Base-by-base conservation (phyloP, 2,329 filamentous ascomycete species). In the Daldinia sp. region DNA sequence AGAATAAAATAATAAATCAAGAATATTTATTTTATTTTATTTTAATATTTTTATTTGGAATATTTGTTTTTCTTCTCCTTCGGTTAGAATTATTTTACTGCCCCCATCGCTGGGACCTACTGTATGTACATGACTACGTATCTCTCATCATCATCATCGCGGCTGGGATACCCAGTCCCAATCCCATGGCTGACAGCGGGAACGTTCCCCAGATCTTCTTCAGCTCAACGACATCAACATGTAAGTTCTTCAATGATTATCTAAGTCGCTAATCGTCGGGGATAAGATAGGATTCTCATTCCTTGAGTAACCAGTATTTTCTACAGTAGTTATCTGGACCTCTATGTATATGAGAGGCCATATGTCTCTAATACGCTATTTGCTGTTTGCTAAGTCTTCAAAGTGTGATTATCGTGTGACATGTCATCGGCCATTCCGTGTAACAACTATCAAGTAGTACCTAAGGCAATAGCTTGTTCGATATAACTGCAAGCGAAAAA, bases 391-490 rank as follows among this genome's bases (percentile, higher is more conserved):
- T 23, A 26, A 26, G 23, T 23, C 37, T 26, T 28, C 23, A 41
- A 13, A 41, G 33, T 3, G 28, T 59, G 50, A 66, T 50, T 15
- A 54, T 65, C 51, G 39, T 58, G 60, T 61, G 63, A 67, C 56
- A 67, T 54, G 37, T 61, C 50, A 58, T 61, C 67, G 67, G 63
- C 37, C 26, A 28, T 50, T n/a, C 56, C 48, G 50, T 55, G 28
- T 54, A 55, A 20, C 35, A 50, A 37, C 26, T 26, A 63, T 51
- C 51, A 33, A 56, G 60, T 57, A 37, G 51, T 46, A 46, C 30
- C 30, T 33, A 9, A 35, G 13, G 23, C 28, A 3, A 13, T 0
- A 39, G 33, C 13, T 15, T 54, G 26, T 54, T 39, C 23, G n/a
- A 54, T 41, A 56, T 18, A 0, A 56, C 28, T 10, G 18, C 23